Base-by-base conservation (phyloP, 1,284 basidiomycete species). In the Sporisorium exsertum region DNA sequence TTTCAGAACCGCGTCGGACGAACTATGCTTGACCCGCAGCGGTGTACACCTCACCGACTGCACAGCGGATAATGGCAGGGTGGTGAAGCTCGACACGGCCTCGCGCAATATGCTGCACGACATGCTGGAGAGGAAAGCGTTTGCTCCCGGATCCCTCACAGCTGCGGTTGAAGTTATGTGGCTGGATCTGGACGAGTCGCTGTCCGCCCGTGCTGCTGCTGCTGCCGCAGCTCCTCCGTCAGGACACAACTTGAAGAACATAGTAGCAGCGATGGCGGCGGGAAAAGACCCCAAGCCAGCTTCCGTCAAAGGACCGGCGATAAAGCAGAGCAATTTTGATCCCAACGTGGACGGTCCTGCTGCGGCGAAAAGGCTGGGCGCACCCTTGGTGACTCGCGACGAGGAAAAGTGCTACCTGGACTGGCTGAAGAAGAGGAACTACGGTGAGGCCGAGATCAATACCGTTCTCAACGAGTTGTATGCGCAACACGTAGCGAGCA, bases 381-480 rank as follows among this genome's bases (percentile, higher is more conserved):
- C 55, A 0, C 53, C 54, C 1, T 2, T 29, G 0, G 58, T 71
- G 9, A 46, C 43, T 0, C 9, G n/a, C 2, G 20, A 24, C 0
- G 68, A 66, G 22, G 56, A 47, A 0, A 29, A 16, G 5, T 72
- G 69, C 27, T 72, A 58, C 35, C 4, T 3, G 0, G 5, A 35
- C 16, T 72, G 46, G 45, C 33, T 72, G 2, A 8, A 24, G 12
- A 12, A 10, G 0, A 27, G 46, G 2, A 16, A 24, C 0, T 51
- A 18, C 4, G 35, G 22, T 0, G 9, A 32, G 32, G 32, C 7
- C 0, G 58, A 20, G 7, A 15, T 61, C 5, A 16, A 64, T 37
- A 64, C 58, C 7, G 58, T 69, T 5, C 20, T 73, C 5, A 73
- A 73, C 58, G 71, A 73, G 53, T 40, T 73, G 6, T 73, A 62